Evolutionary conservation across 2,329 filamentous ascomycete species (phyloP), one percentile per base, ranked within the genome.

Genomic region (Beauveria sp.): DNA sequence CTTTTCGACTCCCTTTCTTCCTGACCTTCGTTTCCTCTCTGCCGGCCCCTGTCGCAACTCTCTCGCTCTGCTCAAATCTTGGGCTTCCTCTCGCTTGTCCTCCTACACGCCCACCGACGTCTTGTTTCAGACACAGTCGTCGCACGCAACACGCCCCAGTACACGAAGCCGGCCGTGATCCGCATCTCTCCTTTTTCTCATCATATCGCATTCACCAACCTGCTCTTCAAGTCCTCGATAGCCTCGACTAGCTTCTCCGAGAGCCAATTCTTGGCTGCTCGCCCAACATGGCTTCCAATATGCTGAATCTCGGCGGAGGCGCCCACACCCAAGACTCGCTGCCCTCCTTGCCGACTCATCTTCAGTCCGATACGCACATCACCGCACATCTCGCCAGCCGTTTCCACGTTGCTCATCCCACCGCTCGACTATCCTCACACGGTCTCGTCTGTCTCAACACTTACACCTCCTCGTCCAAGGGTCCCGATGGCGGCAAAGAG

Each of bases 371-470:
- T 69, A 89, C 88, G 51, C 87, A 91, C 70, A 79, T 93, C 66
- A 94, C 90, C 3, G 88, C 88, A 57, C 90, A 93, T 73, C 83
- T 94, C 64, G 91, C 90, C 67, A 91, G 84, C 73, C 91, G 93
- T 59, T 99, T 96, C 75, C 94, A 99, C 77, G 89, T 96, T 58
- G 89, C 90, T 59, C 79, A 94, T 62, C 92, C 94, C 10, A 96
- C 92, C 0, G 91, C 94, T 58, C 85, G 86, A 54, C 84, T 99
- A 20, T 97, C 92, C 1, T 96, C 92, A 1, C 92, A 97, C 72
- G 94, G 89, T 54, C 82, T 97, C 67, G 88, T 99, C 70, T 89
- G 90, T 57, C 80, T 99, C 65, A 99, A 99, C 78, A 99, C 92
- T 22, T 97, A 96, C 73, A 93, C 91, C 12, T 90, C 91, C 12